These are phyloP conservation scores for Panicum virgatum DNA, from an alignment of 202 grass and related monocot genomes.

Conservation along the genomic window DNA sequence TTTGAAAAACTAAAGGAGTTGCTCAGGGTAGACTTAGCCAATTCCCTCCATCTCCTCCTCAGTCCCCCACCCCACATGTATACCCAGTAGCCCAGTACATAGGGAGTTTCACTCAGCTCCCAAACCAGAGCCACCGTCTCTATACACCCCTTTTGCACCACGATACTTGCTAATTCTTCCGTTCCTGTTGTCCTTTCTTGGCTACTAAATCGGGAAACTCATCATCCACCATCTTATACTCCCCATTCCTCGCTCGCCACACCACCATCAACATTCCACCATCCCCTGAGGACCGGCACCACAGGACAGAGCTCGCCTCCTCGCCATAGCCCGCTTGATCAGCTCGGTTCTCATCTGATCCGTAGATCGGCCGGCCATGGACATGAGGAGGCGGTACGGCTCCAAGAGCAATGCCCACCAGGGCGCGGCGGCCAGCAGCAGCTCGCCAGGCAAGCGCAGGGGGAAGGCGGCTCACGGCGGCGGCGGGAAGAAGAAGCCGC, in stretches of 20 bases:
- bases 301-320: not conserved
- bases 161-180: not conserved
- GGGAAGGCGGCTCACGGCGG: not conserved
- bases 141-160: not conserved
- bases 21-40: slow-evolving; percentile 9
- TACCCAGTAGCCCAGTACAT: not conserved
- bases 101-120: not conserved
- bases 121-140: not conserved
- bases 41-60: not conserved
- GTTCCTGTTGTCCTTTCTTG: not conserved
- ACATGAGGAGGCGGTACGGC: slow-evolving; percentile 13
- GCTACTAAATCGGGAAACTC: slow-evolving; percentile 39
- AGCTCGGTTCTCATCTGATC: not conserved
- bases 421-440: not conserved
- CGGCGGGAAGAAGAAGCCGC: slow-evolving; percentile 44
- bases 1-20: too few species aligned
- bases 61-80: not conserved
- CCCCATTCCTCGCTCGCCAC: not conserved
- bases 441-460: slow-evolving; percentile 26
- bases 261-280: not conserved
- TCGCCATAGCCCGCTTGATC: not conserved
- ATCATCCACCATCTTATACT: slow-evolving; percentile 3
- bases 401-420: slow-evolving; percentile 38
- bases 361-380: not conserved
- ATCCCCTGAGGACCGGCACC: not conserved